Evolutionary conservation across 2,329 filamentous ascomycete genomes (phyloP).

Genomic region (Nectriaceae sp.): DNA sequence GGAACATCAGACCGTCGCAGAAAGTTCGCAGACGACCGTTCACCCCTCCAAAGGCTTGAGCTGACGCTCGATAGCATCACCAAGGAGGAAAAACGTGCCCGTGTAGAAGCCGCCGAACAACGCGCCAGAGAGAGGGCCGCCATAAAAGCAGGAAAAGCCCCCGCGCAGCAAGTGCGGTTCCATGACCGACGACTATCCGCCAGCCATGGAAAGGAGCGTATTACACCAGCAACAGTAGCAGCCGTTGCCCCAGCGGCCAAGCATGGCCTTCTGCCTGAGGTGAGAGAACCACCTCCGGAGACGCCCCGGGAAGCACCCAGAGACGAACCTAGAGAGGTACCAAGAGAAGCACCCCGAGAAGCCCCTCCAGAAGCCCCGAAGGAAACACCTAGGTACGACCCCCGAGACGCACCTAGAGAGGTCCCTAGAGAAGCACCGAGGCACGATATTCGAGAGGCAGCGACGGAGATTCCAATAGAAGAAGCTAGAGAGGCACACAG

Average conservation of each 20-base stretch:
- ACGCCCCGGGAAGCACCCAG: conserved; percentile 6
- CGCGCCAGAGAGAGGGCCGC: conserved; percentile 65
- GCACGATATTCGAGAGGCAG: not conserved
- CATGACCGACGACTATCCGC: conserved; percentile 26
- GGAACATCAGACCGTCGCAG: conserved; percentile 48
- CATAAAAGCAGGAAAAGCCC: conserved; percentile 32
- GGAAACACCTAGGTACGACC: conserved; percentile 11
- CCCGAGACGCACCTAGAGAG: conserved; percentile 15
- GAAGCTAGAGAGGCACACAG: not conserved
- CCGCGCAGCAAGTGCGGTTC: conserved; percentile 18
- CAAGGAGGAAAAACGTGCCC: conserved; percentile 91
- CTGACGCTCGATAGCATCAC: conserved; percentile 88
- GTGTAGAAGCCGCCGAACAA: conserved; percentile 80
- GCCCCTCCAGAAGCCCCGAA: conserved; percentile 6
- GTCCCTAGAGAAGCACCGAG: conserved; percentile 1
- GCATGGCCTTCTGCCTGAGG: conserved; percentile 14
- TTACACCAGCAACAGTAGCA: conserved; percentile 12
- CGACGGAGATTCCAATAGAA: not conserved
- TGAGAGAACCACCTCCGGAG: conserved; percentile 18
- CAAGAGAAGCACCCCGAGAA: conserved; percentile 18
- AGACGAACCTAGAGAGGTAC: conserved; percentile 12
- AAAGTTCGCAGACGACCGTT: conserved; percentile 77
- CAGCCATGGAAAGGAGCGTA: conserved; percentile 16
- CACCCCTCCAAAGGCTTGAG: conserved; percentile 91
- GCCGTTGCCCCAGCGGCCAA: conserved; percentile 10